Evolutionary conservation across 78 protist species (phyloP), one percentile per base, ranked within the genome.

Genomic region (Creolimax fragrantissima): DNA sequence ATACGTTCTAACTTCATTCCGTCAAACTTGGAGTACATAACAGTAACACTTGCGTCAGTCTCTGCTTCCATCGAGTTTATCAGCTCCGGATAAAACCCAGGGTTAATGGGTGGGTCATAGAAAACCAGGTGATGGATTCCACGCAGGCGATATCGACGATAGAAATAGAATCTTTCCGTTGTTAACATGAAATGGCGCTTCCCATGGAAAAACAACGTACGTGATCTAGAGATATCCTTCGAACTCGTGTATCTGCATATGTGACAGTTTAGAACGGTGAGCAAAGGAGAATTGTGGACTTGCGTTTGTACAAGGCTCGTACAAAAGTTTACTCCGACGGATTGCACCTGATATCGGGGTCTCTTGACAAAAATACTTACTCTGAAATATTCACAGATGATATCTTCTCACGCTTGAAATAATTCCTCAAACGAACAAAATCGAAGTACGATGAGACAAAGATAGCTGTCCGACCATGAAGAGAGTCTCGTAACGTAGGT

Each of bases 391-490:
- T 37, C 17, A 3, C 88, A 36, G 37, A 88, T 3, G 41, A 35
- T 4, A 92, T 45, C 43, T 41, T 81, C 11, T 41, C 88, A 41
- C 35, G 42, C 5, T 2, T 2, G 37, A 92, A 45, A 41, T 35
- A 41, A 37, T 94, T 42, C 39, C 94, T 90, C 35, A 97, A 39
- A 5, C 93, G 92, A 24, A 95, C 94, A 42, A 44, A 96, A n/a
- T 97, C 97, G 44, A 93, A 95, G 90, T 96, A 97, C 35, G 83
- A 44, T 35, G 96, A 84, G 39, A 96, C 90, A 67, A 90, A 95
- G 43, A 97, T 41, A 47, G 93, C 6, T 44, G 92, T 43, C 47
- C 42, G 41, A 84, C 5, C 35, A 58, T 24, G 91, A 84, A 5
- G 11, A 43, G 41, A 42, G 92, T 32, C 89, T 44, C 3, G 42